Percentiles rank a stretch among this genome's conserved stretches.
Evolutionary conservation across 768 basidiomycete genomes (phyloP).

Genomic region (Panellus pusillus): DNA sequence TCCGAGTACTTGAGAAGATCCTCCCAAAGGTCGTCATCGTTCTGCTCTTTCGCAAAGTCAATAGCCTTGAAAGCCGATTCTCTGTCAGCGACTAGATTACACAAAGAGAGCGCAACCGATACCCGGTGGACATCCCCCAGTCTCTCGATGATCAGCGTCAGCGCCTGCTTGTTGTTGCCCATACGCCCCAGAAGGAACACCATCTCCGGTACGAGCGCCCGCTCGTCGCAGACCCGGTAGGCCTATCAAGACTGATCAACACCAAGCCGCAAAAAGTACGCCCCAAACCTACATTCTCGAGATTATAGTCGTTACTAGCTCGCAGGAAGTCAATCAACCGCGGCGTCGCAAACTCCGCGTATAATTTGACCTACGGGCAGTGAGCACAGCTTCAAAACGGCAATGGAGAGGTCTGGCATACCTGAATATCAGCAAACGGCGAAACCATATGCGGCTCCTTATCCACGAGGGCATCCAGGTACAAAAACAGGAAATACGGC

Average conservation of each 20-base stretch:
- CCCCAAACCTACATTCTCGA: slow-evolving; percentile 62
- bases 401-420: slow-evolving; percentile 24
- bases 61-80: slow-evolving; percentile 64
- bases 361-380: slow-evolving; percentile 70
- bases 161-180: slow-evolving; percentile 95
- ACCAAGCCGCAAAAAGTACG: background rate
- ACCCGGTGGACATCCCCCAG: slow-evolving; percentile 90
- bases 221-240: slow-evolving; percentile 79
- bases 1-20: slow-evolving; percentile 94
- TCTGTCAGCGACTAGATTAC: background rate
- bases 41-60: slow-evolving; percentile 97
- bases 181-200: slow-evolving; percentile 95
- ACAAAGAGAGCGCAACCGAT: slow-evolving; percentile 24
- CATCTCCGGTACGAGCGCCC: slow-evolving; percentile 92
- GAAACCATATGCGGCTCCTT: slow-evolving; percentile 81
- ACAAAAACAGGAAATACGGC: slow-evolving; percentile 86
- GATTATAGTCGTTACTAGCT: slow-evolving; percentile 86
- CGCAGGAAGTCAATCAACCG: slow-evolving; percentile 89
- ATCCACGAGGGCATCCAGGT: slow-evolving; percentile 86
- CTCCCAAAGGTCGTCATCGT: slow-evolving; percentile 97
- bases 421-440: slow-evolving; percentile 84
- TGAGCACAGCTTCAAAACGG: background rate
- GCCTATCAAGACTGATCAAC: slow-evolving; percentile 49
- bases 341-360: slow-evolving; percentile 80
- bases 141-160: slow-evolving; percentile 93